Conservation (phyloP, 768 basidiomycete species). For the Melanogaster broomeanus region DNA sequence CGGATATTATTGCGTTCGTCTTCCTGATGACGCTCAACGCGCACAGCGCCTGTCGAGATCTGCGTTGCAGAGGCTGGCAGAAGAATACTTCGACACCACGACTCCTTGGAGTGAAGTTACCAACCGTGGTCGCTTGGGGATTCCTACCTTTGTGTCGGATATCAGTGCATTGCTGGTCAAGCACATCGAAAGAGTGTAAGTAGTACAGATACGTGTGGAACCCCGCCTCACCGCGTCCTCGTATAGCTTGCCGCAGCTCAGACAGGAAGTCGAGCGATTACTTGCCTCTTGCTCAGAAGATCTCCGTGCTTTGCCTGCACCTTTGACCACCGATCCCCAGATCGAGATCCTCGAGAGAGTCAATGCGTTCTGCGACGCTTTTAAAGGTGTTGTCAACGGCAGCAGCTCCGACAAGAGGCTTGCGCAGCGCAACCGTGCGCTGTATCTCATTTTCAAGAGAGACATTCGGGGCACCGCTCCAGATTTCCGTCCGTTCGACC, state of each 20-base stretch:
- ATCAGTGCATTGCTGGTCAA: conserved; percentile 53
- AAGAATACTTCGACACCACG: conserved; percentile 47
- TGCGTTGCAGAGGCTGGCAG: conserved; percentile 39
- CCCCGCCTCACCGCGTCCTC: conserved; percentile 3
- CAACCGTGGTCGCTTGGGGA: conserved; percentile 53
- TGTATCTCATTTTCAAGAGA: conserved; percentile 35
- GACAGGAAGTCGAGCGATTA: conserved; percentile 38
- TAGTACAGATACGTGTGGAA: background rate
- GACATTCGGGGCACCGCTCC: conserved; percentile 42
- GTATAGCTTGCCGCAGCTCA: conserved; percentile 50
- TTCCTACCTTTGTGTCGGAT: conserved; percentile 49
- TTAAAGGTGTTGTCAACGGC: conserved; percentile 36
- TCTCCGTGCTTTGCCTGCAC: conserved; percentile 42
- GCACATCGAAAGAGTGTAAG: conserved; percentile 57
- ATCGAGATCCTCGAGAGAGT: conserved; percentile 48
- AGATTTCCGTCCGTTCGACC: conserved; percentile 39
- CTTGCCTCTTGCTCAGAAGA: conserved; percentile 37
- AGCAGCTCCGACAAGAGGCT: conserved; percentile 35
- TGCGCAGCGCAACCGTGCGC: conserved; percentile 35
- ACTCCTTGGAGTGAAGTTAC: conserved; percentile 54
- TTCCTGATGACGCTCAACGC: conserved; percentile 61
- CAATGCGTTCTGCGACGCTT: conserved; percentile 44
- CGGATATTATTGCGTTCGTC: conserved; percentile 68
- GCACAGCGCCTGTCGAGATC: conserved; percentile 33
- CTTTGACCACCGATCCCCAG: conserved; percentile 39